Evolutionary conservation across 306 rosid species (phyloP).

Genomic region (Rosa chinensis): DNA sequence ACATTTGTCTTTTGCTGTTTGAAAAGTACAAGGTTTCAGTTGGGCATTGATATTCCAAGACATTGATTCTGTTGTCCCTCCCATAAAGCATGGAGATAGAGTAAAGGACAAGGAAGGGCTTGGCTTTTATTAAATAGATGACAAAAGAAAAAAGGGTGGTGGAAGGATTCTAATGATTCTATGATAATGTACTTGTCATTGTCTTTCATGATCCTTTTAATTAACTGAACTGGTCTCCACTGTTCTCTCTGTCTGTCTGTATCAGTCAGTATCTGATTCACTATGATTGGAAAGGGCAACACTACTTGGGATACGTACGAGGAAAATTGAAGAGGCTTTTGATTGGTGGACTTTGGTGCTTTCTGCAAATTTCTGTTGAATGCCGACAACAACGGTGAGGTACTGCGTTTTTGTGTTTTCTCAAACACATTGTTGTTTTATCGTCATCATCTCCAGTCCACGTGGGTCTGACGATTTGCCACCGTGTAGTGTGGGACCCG

Average conservation of each 20-base stretch:
- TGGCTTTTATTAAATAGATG: conserved; percentile 18
- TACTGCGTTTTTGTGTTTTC: neutral
- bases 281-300: conserved; percentile 28
- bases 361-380: neutral
- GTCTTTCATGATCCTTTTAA: neutral
- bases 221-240: conserved; percentile 17
- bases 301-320: neutral
- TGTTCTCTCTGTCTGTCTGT: neutral
- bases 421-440: neutral
- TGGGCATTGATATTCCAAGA: conserved; percentile 28
- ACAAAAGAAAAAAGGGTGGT: neutral
- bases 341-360: neutral
- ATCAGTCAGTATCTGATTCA: conserved; percentile 37
- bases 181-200: neutral
- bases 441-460: neutral
- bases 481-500: neutral
- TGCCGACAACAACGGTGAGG: conserved; percentile 5
- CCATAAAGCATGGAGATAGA: conserved; percentile 16
- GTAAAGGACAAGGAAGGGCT: conserved; percentile 36
- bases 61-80: conserved; percentile 35
- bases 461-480: neutral
- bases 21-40: conserved; percentile 26
- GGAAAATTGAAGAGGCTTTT: neutral
- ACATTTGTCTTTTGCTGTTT: conserved; percentile 11
- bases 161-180: neutral